phyloP scores from a whole-genome alignment of 257 asterid genomes.

The Nicotiana undulata region DNA sequence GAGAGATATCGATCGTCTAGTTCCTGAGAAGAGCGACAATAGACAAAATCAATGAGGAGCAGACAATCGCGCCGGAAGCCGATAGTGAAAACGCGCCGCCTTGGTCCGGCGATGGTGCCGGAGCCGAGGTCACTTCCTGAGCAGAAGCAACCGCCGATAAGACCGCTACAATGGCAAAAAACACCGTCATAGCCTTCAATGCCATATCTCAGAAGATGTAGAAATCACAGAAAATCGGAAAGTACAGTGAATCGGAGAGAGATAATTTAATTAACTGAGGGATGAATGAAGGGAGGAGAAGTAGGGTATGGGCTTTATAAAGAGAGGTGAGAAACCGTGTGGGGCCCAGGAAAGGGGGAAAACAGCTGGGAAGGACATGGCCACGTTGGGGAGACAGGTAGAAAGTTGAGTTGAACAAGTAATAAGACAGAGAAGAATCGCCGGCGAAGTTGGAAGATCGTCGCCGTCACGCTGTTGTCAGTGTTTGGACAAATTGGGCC shows the following conservation, averaged over 20 bases:
- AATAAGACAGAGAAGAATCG: not conserved
- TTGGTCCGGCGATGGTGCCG: slow-evolving; percentile 46
- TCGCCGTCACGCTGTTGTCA: not conserved
- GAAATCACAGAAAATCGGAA: too few relatives aligned
- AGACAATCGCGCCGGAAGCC: slow-evolving; percentile 34
- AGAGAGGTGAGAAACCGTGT: slow-evolving; percentile 1
- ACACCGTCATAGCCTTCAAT: slow-evolving; percentile 29
- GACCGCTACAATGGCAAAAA: slow-evolving; percentile 20
- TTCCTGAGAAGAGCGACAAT: slow-evolving; percentile 32
- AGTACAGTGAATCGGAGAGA: not conserved
- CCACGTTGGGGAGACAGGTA: slow-evolving; percentile 11
- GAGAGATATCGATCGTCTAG: slow-evolving; percentile 12
- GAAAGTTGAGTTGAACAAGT: not conserved
- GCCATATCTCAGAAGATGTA: not conserved
- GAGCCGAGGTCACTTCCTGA: slow-evolving; percentile 26
- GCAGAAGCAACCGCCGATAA: slow-evolving; percentile 23
- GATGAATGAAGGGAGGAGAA: not conserved
- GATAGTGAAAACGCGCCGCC: slow-evolving; percentile 39
- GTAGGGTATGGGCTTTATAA: slow-evolving; percentile 2
- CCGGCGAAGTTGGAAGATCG: not conserved
- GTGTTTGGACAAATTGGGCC: not conserved
- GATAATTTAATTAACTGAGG: not conserved
- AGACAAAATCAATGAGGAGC: slow-evolving; percentile 36
- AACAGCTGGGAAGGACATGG: slow-evolving; percentile 20
- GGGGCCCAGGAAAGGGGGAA: slow-evolving; percentile 4